These are phyloP conservation scores for Leccinum griseonigrum DNA, from an alignment of 1,284 basidiomycete species.

Conservation along the genomic window DNA sequence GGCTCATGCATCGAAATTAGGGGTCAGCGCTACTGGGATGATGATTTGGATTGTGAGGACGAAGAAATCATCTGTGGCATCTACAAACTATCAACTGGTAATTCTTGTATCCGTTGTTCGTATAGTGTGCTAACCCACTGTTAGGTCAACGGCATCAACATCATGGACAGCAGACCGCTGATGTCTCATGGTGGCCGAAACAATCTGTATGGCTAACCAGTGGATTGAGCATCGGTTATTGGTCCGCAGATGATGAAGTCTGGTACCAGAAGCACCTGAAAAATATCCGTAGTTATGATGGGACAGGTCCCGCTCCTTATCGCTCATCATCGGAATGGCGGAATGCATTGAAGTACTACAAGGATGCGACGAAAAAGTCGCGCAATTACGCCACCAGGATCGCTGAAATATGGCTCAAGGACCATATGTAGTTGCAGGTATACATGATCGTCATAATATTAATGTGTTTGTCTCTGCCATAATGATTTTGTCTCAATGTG, in stretches of 20 bases:
- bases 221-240: not conserved
- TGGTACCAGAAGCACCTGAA: not conserved
- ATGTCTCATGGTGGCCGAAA: not conserved
- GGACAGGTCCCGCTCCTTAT: not conserved
- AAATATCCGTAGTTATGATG: not conserved
- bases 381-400: not conserved
- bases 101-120: not conserved
- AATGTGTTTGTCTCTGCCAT: too few species aligned
- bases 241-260: not conserved
- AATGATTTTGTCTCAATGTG: too few species aligned
- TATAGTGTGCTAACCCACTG: not conserved
- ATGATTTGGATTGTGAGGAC: slow-evolving; percentile 5
- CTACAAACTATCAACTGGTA: slow-evolving; percentile 13
- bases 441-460: too few species aligned
- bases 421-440: too few species aligned
- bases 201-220: not conserved
- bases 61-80: slow-evolving; percentile 10
- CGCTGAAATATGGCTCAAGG: not conserved
- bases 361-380: not conserved
- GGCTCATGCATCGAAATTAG: slow-evolving; percentile 1
- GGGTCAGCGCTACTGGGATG: slow-evolving; percentile 1
- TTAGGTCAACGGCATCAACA: not conserved
- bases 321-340: not conserved
- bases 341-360: not conserved
- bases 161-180: not conserved